Base-by-base conservation (phyloP, 305 asterid species). In the Withania somnifera region DNA sequence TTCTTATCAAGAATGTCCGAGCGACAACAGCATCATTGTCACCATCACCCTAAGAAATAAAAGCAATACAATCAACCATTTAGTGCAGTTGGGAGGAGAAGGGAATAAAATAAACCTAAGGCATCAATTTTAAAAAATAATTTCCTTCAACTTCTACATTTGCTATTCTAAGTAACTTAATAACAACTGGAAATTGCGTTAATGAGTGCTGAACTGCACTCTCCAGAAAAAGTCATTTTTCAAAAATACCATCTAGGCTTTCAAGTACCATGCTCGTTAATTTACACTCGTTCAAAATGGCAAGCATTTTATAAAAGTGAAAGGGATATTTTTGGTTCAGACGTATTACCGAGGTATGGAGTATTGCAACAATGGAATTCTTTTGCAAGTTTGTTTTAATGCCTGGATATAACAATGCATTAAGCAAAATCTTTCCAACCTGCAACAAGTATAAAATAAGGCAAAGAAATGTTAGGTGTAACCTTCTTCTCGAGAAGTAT, bases 391-490 rank as follows among this genome's bases (percentile, higher is more conserved):
- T 93, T 77, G 98, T 93, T 88, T 93, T 94, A 88, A 94, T 94
- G 86, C 98, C 97, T 3, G 92, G 88, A 87, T 96, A 96, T 83
- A 96, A 34, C 82, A 90, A 86, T 51, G 99, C 99, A 88, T 96
- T 94, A 73, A 96, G 97, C 85, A 91, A 81, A 81, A 96, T 81
- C 76, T 87, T 93, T 4, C 99, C 99, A 52, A 94, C 98, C 98
- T 96, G 93, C 85, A 86, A 83, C 63, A 86, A 80, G 57, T 54
- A 82, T 58, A 77, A 50, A 67, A 61, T 30, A 81, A n/a, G 56
- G 82, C n/a, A n/a, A 61, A 3, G 15, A n/a, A 56, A 22, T 9
- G 13, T 36, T 26, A 26, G 45, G 45, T 26, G 61, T 15, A 75
- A 75, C 26, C 26, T 50, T 26, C n/a, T n/a, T 69, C 47, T 26